Conservation (phyloP, 2,329 filamentous ascomycete species). For the Sphaerulina populicola region DNA sequence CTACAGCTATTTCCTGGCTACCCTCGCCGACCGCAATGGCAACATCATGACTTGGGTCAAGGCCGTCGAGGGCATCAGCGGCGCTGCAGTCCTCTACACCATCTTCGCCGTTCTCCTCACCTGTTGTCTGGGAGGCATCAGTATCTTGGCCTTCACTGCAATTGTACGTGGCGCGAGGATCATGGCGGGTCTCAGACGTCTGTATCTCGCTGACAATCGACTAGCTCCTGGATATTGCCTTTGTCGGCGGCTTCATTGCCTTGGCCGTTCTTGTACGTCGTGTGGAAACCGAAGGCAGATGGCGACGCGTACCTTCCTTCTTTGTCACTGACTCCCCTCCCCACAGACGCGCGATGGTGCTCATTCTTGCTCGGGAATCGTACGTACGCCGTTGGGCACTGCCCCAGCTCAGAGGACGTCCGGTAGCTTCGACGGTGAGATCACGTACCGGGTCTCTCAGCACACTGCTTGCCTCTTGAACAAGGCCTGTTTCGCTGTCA, state of each 20-base stretch:
- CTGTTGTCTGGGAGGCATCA: constrained; percentile 68
- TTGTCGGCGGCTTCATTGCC: constrained; percentile 70
- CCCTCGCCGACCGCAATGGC: constrained; percentile 57
- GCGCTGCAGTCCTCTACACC: constrained; percentile 65
- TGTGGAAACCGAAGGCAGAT: too few relatives aligned
- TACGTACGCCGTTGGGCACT: constrained; percentile 61
- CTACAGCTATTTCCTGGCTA: constrained; percentile 73
- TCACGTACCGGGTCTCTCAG: constrained; percentile 41
- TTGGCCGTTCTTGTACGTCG: constrained; percentile 53
- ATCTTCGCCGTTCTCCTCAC: constrained; percentile 64
- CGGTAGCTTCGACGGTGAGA: constrained; percentile 42
- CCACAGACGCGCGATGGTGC: constrained; percentile 56
- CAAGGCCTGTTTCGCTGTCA: constrained; percentile 66
- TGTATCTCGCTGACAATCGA: neutral
- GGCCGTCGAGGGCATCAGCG: constrained; percentile 56
- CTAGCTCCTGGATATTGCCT: constrained; percentile 61
- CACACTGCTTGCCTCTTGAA: constrained; percentile 66
- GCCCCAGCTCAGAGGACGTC: constrained; percentile 48
- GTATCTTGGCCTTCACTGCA: constrained; percentile 62
- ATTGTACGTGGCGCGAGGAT: constrained; percentile 36
- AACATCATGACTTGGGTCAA: constrained; percentile 57
- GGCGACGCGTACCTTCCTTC: too few relatives aligned
- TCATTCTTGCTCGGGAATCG: constrained; percentile 54
- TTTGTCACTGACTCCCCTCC: too few relatives aligned
- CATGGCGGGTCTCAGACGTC: neutral